A percentile compares a stretch with the other conserved stretches of the same genome.
phyloP scores from a whole-genome alignment of 2,329 filamentous ascomycete genomes.

The Albophoma yamanashiensis region DNA sequence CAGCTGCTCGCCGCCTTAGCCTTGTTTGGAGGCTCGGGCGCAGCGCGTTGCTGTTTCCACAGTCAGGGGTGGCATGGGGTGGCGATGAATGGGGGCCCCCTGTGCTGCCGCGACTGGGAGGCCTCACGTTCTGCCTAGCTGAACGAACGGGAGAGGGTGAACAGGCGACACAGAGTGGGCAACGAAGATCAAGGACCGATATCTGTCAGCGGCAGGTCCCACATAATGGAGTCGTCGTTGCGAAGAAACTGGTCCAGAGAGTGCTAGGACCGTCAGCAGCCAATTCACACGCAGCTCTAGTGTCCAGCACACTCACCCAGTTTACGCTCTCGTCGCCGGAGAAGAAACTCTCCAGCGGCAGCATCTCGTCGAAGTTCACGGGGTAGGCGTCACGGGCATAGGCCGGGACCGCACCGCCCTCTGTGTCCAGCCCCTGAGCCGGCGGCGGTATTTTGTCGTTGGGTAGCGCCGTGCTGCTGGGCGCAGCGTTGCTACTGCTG shows the following conservation, averaged over 20 bases:
- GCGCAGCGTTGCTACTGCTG: slow-evolving; percentile 1
- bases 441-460: neutral
- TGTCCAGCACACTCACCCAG: slow-evolving; percentile 22
- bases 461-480: neutral
- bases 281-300: neutral
- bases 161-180: neutral
- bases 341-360: slow-evolving; percentile 26
- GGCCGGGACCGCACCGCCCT: neutral
- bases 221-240: neutral
- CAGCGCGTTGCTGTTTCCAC: neutral
- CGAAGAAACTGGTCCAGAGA: slow-evolving; percentile 1
- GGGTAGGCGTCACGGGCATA: slow-evolving; percentile 4
- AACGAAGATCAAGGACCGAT: neutral
- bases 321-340: slow-evolving; percentile 22
- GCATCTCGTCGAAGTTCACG: slow-evolving; percentile 19
- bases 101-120: neutral
- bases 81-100: neutral
- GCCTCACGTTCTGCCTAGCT: neutral
- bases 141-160: neutral
- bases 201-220: neutral
- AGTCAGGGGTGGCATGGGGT: neutral
- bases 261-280: neutral
- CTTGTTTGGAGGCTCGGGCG: neutral
- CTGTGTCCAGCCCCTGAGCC: neutral
- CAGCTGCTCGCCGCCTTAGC: neutral